Evolutionary conservation across 257 asterid genomes (phyloP), one percentile per base, ranked within the genome.

Genomic region (Fraxinus excelsior): DNA sequence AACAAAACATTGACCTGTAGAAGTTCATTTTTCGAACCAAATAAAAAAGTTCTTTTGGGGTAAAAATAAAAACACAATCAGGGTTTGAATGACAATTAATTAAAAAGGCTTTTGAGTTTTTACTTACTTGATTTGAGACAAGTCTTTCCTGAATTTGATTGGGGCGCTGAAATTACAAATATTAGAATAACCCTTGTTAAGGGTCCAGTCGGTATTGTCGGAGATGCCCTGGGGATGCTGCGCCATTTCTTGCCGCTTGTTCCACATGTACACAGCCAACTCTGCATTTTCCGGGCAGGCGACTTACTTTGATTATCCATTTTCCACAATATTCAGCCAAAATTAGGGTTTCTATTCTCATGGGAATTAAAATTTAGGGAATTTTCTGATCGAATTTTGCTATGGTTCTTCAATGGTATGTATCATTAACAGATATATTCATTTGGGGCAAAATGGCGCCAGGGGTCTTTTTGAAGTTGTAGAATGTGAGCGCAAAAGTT

Each of bases 71-170:
- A n/a, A 19, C 26, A 19, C 2, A 14, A 28, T 42, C 51, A 12
- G 18, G 16, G 51, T 42, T 42, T 12, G 53, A 44, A 44, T 14
- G 18, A 44, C 3, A 44, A 44, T 13, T 14, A 2, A 5, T n/a
- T 12, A 56, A n/a, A 9, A 56, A 19, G 16, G 31, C 32, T 60
- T 60, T 60, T 60, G 67, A 13, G 40, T 14, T 38, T 78, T 9
- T 76, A 83, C 97, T 87, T 86, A 94, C 99, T 93, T 91, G 78
- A 95, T 88, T 74, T 87, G 80, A 40, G 96, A 81, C 79, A 95
- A 84, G 40, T 90, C 97, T 80, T 79, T 88, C n/a, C 91, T 87
- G 76, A 89, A 83, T 78, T 76, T 84, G 74, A 95, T 84, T 10
- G 93, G 94, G 37, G 80, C 73, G 58, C 86, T 86, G 86, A 86